Evolutionary conservation across 2,329 filamentous ascomycete genomes (phyloP), one percentile per base, ranked within the genome.

Genomic region (Alternaria sp.): DNA sequence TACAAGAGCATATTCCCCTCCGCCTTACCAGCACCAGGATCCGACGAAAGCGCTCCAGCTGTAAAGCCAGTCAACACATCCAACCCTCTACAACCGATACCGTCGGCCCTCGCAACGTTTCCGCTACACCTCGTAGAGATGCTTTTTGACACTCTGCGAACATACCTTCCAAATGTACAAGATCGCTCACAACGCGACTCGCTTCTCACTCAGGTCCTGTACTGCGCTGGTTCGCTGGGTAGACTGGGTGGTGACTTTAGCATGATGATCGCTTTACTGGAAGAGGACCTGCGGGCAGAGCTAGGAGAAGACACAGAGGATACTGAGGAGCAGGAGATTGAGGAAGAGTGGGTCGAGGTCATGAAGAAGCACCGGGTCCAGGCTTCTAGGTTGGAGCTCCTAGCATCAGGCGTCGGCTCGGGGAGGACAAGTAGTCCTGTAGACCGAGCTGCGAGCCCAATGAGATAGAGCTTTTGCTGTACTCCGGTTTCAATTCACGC

Each of bases 211-310:
- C 95, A 98, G 78, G 92, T 97, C 0, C 83, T 98, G 9, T 98
- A 97, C 80, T 97, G 94, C 72, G 94, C 95, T 1, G 92, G 93
- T 49, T 97, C 94, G 80, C 83, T 99, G 53, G 95, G 95, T 0
- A 87, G 96, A 50, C 83, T 98, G 0, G 96, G 96, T 3, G 94
- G 93, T 2, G 96, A 99, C 78, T 99, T 99, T 80, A 91, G 94
- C 60, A 87, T 97, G 83, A 88, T 97, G 68, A 85, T 98, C 61
- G 93, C 94, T 0, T 74, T 88, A 41, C 73, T 90, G 10, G 84
- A 83, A 33, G 87, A 86, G 58, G 77, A 79, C 28, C 50, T 79
- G 25, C 55, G 69, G 3, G 69, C 63, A 1, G 83, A 87, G 46
- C 67, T 84, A 77, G 64, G 62, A 1, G 62, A 66, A 2, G 73